Base-by-base conservation (phyloP, 1,139 yeast species). In the Debaryomyces sp. region DNA sequence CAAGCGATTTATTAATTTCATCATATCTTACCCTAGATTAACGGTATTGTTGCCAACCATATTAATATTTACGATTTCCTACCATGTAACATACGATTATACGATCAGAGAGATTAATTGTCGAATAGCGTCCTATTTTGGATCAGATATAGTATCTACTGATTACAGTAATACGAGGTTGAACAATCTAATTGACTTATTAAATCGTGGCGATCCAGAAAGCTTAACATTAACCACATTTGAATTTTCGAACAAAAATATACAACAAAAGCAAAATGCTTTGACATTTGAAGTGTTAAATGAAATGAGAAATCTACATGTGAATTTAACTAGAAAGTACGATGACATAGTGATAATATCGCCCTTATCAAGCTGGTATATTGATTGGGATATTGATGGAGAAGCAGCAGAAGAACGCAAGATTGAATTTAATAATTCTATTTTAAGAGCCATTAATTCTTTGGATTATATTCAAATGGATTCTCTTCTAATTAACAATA, bases 11-110 rank as follows among this genome's bases (percentile, higher is more conserved):
- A 45, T 45, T 13, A 30, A 33, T 12, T 26, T 41, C 26, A 38
- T 41, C n/a, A 26, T 48, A 17, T 22, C 37, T 17, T 37, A 40
- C 23, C 50, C 50, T 18, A 42, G 46, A 32, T 21, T 44, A 13
- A 29, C 41, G 50, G 82, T 84, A 15, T 62, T 84, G 26, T 60
- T 78, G 64, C 85, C 88, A 0, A 68, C 81, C 2, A 62, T 82
- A 4, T 45, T 81, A 4, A 68, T 77, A 2, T 79, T 82, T 51
- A 64, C 78, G 3, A 52, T 82, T n/a, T 75, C 86, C 6, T 84
- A 81, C 58, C 54, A 57, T 42, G 54, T 62, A 18, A 44, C 58
- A 10, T 65, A 65, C 48, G 68, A 66, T 35, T 59, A 62, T 32
- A 57, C 63, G 1, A 51, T 62, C 17, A 51, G 54, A 41, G 54